Evolutionary conservation across 768 basidiomycete species (phyloP).

Genomic region (Pleurotus eryngii): DNA sequence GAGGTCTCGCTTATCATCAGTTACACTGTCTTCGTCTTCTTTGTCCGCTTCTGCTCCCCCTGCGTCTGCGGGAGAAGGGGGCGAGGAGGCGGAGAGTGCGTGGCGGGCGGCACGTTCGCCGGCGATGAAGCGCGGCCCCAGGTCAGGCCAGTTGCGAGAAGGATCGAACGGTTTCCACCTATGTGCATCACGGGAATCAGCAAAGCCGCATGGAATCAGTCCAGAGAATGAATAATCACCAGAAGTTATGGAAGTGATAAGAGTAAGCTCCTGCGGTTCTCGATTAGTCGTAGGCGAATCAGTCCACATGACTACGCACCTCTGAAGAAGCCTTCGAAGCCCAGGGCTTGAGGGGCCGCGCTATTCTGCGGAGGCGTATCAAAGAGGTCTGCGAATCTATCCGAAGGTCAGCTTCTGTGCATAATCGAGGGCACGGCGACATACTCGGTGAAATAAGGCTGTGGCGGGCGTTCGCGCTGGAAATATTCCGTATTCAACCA

Average conservation of each 20-base stretch:
- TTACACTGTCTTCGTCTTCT: constrained; percentile 35
- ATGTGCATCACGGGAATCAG: not conserved
- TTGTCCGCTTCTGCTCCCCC: constrained; percentile 18
- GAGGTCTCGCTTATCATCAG: constrained; percentile 69
- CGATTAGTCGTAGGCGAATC: not conserved
- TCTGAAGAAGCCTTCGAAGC: constrained; percentile 89
- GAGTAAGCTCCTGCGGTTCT: constrained; percentile 31
- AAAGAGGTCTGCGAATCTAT: constrained; percentile 81
- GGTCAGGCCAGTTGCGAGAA: constrained; percentile 85
- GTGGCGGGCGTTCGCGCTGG: constrained; percentile 87
- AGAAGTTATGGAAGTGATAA: constrained; percentile 94
- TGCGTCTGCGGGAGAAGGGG: not conserved
- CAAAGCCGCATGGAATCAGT: not conserved
- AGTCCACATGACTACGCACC: constrained; percentile 58
- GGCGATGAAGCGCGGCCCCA: constrained; percentile 71
- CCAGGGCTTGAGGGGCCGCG: constrained; percentile 78
- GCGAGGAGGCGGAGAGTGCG: constrained; percentile 18
- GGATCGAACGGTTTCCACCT: constrained; percentile 97
- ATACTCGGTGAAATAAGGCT: constrained; percentile 86
- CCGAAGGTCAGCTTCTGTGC: not conserved
- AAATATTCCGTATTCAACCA: constrained; percentile 92
- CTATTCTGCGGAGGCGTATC: constrained; percentile 66
- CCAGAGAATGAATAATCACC: constrained; percentile 39
- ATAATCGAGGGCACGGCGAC: constrained; percentile 16
- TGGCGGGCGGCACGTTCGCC: constrained; percentile 69